phyloP scores from a whole-genome alignment of 2,329 filamentous ascomycete species.

The Cladophialophora immunda region DNA sequence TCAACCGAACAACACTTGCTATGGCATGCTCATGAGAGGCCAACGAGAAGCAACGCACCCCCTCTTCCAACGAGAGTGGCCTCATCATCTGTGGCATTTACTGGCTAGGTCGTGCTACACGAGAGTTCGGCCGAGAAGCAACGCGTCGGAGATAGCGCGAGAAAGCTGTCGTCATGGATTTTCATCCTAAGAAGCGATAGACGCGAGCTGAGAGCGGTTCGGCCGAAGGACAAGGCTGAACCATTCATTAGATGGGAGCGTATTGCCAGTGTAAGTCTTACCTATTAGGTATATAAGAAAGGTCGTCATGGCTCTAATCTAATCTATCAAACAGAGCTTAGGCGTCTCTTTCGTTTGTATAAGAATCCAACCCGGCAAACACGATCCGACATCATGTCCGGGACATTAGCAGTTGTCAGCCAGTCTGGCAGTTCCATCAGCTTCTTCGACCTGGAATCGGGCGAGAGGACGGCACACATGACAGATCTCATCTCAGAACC shows the following conservation, averaged over 20 bases:
- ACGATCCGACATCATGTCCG: constrained; percentile 4
- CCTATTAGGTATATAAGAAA: background rate
- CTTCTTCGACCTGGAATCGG: constrained; percentile 5
- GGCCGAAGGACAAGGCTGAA: background rate
- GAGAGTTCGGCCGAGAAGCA: background rate
- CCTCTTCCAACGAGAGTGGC: too few relatives aligned
- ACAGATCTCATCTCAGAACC: constrained; percentile 12
- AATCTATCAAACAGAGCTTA: background rate
- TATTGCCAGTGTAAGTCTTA: background rate
- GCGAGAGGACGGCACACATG: constrained; percentile 6
- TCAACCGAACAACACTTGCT: too few relatives aligned
- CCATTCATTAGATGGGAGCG: background rate
- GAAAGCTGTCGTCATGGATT: background rate
- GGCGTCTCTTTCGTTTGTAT: background rate
- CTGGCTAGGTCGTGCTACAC: background rate
- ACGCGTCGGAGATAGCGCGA: background rate
- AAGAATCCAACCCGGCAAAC: background rate
- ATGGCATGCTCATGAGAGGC: too few relatives aligned
- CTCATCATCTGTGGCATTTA: too few relatives aligned
- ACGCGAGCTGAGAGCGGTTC: background rate
- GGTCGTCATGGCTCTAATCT: background rate
- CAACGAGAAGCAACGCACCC: too few relatives aligned
- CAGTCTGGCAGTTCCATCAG: constrained; percentile 11
- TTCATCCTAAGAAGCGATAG: background rate
- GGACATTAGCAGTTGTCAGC: constrained; percentile 7